A percentile compares a stretch with the other conserved stretches of the same genome.
phyloP scores from a whole-genome alignment of 2,329 filamentous ascomycete genomes.

The Penicillium sp. region DNA sequence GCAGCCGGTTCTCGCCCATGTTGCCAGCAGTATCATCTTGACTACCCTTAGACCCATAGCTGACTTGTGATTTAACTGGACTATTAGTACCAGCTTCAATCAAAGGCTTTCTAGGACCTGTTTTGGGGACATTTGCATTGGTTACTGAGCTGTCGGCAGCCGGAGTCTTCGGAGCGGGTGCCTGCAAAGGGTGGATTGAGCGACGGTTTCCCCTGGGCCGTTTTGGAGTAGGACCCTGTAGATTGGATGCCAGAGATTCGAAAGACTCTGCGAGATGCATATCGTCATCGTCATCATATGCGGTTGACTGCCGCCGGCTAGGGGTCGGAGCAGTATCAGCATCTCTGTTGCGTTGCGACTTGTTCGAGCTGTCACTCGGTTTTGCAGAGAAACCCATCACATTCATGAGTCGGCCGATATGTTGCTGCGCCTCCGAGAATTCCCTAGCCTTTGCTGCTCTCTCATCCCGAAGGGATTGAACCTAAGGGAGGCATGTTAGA shows the following conservation, averaged over 20 bases:
- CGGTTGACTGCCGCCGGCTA: constrained; percentile 18
- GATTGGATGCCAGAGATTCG: constrained; percentile 21
- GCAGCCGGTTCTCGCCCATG: constrained; percentile 27
- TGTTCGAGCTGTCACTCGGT: constrained; percentile 22
- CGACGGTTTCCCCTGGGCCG: constrained; percentile 28
- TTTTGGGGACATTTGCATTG: constrained; percentile 2
- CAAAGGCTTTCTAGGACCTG: constrained; percentile 25
- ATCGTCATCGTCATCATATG: constrained; percentile 19
- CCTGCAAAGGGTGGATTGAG: constrained; percentile 17
- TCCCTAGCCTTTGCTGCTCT: constrained; percentile 41
- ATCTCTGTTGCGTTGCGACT: constrained; percentile 12
- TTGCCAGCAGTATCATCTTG: constrained; percentile 5
- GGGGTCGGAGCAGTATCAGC: constrained; percentile 12
- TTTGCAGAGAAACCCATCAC: constrained; percentile 41
- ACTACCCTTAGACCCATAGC: constrained; percentile 12
- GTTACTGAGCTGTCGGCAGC: neutral
- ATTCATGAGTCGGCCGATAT: constrained; percentile 41
- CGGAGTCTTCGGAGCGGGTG: constrained; percentile 5
- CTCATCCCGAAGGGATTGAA: constrained; percentile 39
- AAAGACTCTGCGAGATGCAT: constrained; percentile 26
- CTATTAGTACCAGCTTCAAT: constrained; percentile 31
- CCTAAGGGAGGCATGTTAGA: constrained; percentile 19
- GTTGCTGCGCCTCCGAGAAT: constrained; percentile 43
- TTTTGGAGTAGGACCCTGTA: constrained; percentile 31
- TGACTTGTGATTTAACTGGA: constrained; percentile 25